Evolutionary conservation across 2,329 filamentous ascomycete species (phyloP).

Genomic region (Penicillium sclerotigenum): DNA sequence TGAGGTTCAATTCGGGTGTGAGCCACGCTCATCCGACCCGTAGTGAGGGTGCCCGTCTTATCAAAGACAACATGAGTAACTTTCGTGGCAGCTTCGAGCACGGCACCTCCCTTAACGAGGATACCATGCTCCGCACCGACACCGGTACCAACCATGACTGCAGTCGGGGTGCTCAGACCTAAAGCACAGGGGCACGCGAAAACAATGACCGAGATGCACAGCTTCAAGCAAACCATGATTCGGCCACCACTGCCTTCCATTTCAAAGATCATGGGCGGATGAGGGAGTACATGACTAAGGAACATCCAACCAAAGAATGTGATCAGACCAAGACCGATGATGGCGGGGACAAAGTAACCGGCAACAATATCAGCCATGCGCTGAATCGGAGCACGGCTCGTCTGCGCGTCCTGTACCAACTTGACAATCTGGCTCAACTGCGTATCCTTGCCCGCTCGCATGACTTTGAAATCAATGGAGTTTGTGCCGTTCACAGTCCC

Average conservation of each 20-base stretch:
- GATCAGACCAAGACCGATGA: constrained; percentile 75
- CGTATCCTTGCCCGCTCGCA: constrained; percentile 86
- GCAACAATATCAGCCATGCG: constrained; percentile 85
- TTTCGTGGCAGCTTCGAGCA: constrained; percentile 84
- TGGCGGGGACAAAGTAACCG: constrained; percentile 89
- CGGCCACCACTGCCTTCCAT: constrained; percentile 79
- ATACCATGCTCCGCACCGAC: constrained; percentile 94
- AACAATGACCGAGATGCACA: constrained; percentile 97
- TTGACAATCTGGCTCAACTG: constrained; percentile 98
- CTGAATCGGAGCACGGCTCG: constrained; percentile 89
- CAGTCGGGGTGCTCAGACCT: constrained; percentile 92
- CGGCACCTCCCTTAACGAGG: constrained; percentile 93
- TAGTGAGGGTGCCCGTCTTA: constrained; percentile 92
- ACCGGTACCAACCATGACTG: constrained; percentile 98
- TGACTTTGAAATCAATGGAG: constrained; percentile 87
- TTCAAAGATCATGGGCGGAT: constrained; percentile 87
- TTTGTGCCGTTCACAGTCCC: constrained; percentile 95
- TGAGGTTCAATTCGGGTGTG: constrained; percentile 61
- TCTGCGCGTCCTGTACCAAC: constrained; percentile 96
- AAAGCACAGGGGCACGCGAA: constrained; percentile 96
- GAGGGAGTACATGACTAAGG: constrained; percentile 75
- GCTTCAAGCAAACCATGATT: constrained; percentile 93
- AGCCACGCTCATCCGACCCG: constrained; percentile 92
- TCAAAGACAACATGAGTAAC: constrained; percentile 88
- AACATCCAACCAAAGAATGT: constrained; percentile 96